Base-by-base conservation (phyloP, 768 basidiomycete genomes). In the Collybiopsis confluens region DNA sequence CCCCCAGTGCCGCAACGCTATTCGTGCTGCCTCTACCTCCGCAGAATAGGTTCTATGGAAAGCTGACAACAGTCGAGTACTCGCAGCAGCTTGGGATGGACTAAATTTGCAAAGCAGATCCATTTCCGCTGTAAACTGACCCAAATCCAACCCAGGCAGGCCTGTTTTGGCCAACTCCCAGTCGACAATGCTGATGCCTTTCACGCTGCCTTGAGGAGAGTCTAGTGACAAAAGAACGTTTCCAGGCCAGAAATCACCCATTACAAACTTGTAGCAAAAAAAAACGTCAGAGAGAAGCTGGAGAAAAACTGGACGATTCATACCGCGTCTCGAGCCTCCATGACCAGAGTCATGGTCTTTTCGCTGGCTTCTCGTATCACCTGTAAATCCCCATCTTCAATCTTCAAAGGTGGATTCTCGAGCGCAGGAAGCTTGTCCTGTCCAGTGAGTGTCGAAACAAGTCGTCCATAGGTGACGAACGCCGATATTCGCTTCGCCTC, bases 221-320 rank as follows among this genome's bases (percentile, higher is more conserved):
- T 65, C 65, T 10, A 74, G 61, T 10, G 59, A 64, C n/a, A 86
- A 59, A 56, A 86, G 69, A 43, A 88, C 58, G 60, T 88, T 88
- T 0, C 85, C 86, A 1, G 86, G 78, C 85, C 86, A 88, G 59
- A 88, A 83, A 63, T 88, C 87, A 0, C 87, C 86, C 80, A 81
- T 81, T n/a, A 76, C 73, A 45, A 77, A 70, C 76, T 74, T 43
- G 38, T 16, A 1, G 52, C 3, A 45, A 41, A 46, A 37, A 46
- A 6, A 42, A 42, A 8, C 16, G 21, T n/a, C 40, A 42, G 40
- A 18, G 40, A 23, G n/a, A 8, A 16, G 5, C 16, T 18, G 40
- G 16, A 42, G 21, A 27, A 37, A 26, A 43, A 42, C 9, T 26
- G 30, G 5, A 54, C 3, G 18, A 36, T 36, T 61, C 67, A 58